Conservation (phyloP, 2,329 filamentous ascomycete species). For the Sarocladium strictum region DNA sequence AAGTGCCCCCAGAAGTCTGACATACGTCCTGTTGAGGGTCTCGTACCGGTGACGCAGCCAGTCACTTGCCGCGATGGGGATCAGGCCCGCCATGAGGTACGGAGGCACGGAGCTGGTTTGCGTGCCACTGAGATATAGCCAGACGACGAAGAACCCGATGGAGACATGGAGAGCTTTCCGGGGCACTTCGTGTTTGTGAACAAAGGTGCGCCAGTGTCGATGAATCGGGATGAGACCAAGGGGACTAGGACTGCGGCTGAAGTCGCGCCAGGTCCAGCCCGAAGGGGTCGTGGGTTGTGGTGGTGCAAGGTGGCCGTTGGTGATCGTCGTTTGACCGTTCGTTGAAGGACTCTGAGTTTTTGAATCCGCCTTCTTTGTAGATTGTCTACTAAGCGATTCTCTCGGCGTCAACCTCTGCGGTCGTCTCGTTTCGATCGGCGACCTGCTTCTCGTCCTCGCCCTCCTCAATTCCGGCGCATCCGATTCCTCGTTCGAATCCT, state of each 20-base stretch:
- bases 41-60: conserved; percentile 76
- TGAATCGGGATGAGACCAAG: conserved; percentile 94
- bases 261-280: conserved; percentile 76
- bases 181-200: conserved; percentile 95
- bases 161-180: conserved; percentile 91
- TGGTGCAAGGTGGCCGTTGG: conserved; percentile 66
- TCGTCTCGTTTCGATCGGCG: conserved; percentile 51
- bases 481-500: conserved; percentile 43
- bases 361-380: conserved; percentile 18
- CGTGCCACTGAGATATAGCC: conserved; percentile 73
- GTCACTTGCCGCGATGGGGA: conserved; percentile 81
- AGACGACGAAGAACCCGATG: conserved; percentile 89
- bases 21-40: conserved; percentile 81
- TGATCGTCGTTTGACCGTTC: conserved; percentile 26
- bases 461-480: conserved; percentile 45
- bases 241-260: conserved; percentile 88
- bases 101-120: conserved; percentile 77
- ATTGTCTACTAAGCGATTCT: conserved; percentile 26
- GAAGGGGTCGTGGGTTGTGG: conserved; percentile 51
- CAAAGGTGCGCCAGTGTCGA: conserved; percentile 81
- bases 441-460: conserved; percentile 66
- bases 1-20: conserved; percentile 74
- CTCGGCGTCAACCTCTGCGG: conserved; percentile 47
- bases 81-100: conserved; percentile 70
- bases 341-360: conserved; percentile 9